phyloP scores from a whole-genome alignment of 306 rosid species.

The Abrus precatorius region DNA sequence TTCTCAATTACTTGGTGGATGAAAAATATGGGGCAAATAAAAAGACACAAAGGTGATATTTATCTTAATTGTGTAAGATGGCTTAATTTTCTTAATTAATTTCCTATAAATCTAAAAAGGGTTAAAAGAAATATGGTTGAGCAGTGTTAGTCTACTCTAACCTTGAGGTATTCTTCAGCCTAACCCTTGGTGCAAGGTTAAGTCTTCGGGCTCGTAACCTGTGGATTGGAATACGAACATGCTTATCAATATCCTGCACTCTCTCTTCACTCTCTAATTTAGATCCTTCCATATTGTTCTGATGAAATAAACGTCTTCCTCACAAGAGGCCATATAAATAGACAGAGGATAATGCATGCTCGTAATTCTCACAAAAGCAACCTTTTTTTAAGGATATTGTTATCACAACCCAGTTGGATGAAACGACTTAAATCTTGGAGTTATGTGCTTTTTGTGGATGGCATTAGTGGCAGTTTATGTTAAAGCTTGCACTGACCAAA shows the following conservation, averaged over 20 bases:
- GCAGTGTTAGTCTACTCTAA: neutral
- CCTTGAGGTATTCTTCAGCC: slow-evolving; percentile 4
- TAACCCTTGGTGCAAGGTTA: slow-evolving; percentile 2
- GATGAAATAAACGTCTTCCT: neutral
- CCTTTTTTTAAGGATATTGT: too few species aligned
- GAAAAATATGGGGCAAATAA: neutral
- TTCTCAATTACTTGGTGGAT: neutral
- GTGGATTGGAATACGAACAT: slow-evolving; percentile 2
- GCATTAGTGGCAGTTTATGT: too few species aligned
- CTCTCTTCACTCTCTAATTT: slow-evolving; percentile 4
- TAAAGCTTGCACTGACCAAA: too few species aligned
- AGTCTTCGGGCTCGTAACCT: neutral
- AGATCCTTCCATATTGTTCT: neutral
- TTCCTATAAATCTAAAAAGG: neutral
- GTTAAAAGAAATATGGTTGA: neutral
- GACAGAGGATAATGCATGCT: neutral
- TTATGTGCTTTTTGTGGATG: too few species aligned
- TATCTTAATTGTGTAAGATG: neutral
- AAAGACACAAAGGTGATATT: neutral
- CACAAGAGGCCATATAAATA: neutral
- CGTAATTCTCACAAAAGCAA: too few species aligned
- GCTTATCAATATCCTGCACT: neutral
- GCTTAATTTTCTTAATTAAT: neutral
- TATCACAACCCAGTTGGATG: too few species aligned
- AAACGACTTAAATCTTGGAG: too few species aligned